Conservation (phyloP, 805 yeast genomes). For the Myxozyma neglecta region DNA sequence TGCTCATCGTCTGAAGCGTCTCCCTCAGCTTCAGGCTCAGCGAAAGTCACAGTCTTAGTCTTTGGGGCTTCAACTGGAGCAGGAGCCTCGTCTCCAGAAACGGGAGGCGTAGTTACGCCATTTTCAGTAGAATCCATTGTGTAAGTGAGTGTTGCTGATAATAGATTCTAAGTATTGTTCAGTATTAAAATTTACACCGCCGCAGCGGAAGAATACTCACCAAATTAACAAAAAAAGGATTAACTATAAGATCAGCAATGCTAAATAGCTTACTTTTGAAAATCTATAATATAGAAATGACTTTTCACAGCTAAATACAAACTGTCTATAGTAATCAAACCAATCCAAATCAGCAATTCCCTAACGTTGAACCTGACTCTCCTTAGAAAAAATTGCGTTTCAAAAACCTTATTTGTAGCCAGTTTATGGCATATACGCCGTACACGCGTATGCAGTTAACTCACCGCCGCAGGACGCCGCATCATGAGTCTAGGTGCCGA, state of each 20-base stretch:
- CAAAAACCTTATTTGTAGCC: not conserved
- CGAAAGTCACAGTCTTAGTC: conserved; percentile 81
- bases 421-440: not conserved
- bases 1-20: conserved; percentile 72
- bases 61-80: conserved; percentile 14
- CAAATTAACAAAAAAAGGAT: too few species aligned
- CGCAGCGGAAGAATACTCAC: too few species aligned
- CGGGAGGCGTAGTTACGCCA: conserved; percentile 27
- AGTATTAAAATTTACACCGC: too few species aligned
- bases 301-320: too few species aligned
- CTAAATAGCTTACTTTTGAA: too few species aligned
- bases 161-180: not conserved
- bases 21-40: conserved; percentile 57
- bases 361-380: not conserved
- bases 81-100: conserved; percentile 26
- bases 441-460: not conserved
- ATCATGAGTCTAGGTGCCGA: conserved; percentile 8
- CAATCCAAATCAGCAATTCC: too few species aligned
- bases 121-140: conserved; percentile 23
- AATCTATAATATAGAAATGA: too few species aligned
- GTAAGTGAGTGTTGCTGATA: not conserved
- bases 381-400: conserved; percentile 1
- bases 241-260: too few species aligned
- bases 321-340: too few species aligned
- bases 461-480: conserved; percentile 11